Evolutionary conservation across 495 filamentous ascomycete genomes (phyloP), one percentile per base, ranked within the genome.

Genomic region (Neurospora hispaniola): DNA sequence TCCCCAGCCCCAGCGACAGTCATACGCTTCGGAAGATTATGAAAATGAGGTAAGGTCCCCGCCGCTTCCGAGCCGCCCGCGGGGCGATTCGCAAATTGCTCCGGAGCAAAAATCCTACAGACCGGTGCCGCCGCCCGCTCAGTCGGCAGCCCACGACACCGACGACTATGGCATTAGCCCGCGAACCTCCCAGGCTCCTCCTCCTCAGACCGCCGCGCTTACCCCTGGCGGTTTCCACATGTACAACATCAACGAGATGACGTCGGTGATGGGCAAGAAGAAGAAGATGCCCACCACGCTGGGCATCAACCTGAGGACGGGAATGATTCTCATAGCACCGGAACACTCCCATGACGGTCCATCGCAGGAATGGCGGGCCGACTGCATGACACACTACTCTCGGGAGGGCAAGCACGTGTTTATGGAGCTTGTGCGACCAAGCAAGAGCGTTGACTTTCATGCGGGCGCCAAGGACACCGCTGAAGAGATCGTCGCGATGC

Each of bases 351-450:
- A 85, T 43, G 93, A 96, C 78, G 94, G 93, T 10, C 90, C 90
- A 10, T 90, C 91, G 73, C 90, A 96, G 77, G 95, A 97, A 79
- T 99, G 96, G 96, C 90, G 90, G 0, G 94, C 94, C 0, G 93
- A 98, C 42, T 95, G 93, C 79, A 89, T 99, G 80, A 93, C 90
- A 18, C 92, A 97, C 80, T 98, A 99, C 82, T 97, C 93, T 12
- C 93, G 96, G 66, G 96, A 99, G 85, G 95, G 94, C 18, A 99
- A 99, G 79, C 96, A 98, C 81, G 92, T 99, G 18, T 99, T 99
- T 78, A 84, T 99, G 74, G 96, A 98, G 79, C 86, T 98, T 42
- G 90, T 97, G 48, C 85, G 91, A 42, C 96, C 96, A 10, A 96
- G 92, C 79, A 97, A 92, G 82, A 97, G 94, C 77, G 82, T 97